phyloP scores from a whole-genome alignment of 768 basidiomycete genomes.

The Pulveroboletus sp. region DNA sequence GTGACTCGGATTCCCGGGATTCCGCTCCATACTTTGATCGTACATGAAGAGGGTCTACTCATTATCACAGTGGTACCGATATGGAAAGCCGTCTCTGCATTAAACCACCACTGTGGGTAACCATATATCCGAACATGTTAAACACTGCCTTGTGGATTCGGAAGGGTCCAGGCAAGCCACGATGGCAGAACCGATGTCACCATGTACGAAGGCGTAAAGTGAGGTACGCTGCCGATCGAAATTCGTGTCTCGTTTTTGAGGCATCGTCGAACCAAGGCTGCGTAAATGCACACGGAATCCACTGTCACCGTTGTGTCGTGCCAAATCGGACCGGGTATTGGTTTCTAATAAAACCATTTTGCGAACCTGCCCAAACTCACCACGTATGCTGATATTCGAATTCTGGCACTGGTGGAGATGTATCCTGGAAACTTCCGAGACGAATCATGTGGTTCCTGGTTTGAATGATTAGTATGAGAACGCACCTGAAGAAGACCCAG shows the following conservation, averaged over 20 bases:
- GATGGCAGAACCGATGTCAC: no score
- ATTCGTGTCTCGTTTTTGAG: neutral
- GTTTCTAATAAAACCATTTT: neutral
- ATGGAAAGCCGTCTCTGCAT: neutral
- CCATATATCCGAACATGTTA: neutral
- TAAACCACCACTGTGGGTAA: no score
- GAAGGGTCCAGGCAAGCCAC: no score
- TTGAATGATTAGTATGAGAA: no score
- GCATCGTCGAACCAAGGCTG: neutral
- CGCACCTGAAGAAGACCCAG: neutral
- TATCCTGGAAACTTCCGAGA: neutral
- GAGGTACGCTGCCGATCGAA: neutral
- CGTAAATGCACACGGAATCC: no score
- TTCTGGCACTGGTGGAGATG: no score
- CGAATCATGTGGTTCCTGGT: neutral
- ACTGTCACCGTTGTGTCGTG: no score
- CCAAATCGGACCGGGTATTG: neutral
- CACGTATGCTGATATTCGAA: neutral
- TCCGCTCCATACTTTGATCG: neutral
- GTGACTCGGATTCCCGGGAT: neutral
- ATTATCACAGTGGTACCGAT: no score
- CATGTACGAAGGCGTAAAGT: no score
- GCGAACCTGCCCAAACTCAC: neutral
- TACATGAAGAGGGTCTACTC: no score
- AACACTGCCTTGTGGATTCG: neutral